phyloP scores from a whole-genome alignment of 2,329 filamentous ascomycete species.

The Cordyceps fumosorosea region DNA sequence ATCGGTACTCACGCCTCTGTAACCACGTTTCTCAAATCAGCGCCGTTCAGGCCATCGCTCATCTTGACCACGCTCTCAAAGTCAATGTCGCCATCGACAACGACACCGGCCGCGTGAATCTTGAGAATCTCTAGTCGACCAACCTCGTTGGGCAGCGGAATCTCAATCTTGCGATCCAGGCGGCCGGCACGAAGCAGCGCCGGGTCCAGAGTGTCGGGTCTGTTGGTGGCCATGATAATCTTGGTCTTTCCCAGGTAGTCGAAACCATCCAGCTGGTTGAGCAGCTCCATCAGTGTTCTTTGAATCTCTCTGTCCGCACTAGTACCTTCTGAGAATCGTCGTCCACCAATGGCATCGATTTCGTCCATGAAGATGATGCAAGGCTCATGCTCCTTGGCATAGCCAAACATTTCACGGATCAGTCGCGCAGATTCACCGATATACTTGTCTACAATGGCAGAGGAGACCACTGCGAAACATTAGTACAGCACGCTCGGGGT shows the following conservation, averaged over 20 bases:
- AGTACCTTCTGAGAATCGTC: constrained; percentile 94
- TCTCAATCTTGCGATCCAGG: constrained; percentile 96
- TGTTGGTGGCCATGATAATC: constrained; percentile 99
- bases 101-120: constrained; percentile 84
- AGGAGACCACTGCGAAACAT: constrained; percentile 71
- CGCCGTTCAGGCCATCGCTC: constrained; percentile 96
- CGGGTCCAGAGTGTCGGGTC: constrained; percentile 91
- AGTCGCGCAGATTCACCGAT: constrained; percentile 96
- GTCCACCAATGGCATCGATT: constrained; percentile 96
- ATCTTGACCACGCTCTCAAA: constrained; percentile 99
- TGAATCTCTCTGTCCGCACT: constrained; percentile 98
- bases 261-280: constrained; percentile 98
- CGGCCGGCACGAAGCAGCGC: constrained; percentile 87
- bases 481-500: constrained; percentile 11
- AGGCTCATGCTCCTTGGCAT: constrained; percentile 97
- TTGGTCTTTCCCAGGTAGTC: constrained; percentile 99
- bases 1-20: constrained; percentile 85
- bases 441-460: constrained; percentile 98
- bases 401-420: constrained; percentile 99
- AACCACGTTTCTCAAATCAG: constrained; percentile 94
- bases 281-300: constrained; percentile 94
- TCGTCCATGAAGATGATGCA: constrained; percentile 99
- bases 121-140: constrained; percentile 95
- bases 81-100: constrained; percentile 90
- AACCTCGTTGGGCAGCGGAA: constrained; percentile 93